Evolutionary conservation across 352 stramenopile species (phyloP).

Genomic region (Pythium sp.): DNA sequence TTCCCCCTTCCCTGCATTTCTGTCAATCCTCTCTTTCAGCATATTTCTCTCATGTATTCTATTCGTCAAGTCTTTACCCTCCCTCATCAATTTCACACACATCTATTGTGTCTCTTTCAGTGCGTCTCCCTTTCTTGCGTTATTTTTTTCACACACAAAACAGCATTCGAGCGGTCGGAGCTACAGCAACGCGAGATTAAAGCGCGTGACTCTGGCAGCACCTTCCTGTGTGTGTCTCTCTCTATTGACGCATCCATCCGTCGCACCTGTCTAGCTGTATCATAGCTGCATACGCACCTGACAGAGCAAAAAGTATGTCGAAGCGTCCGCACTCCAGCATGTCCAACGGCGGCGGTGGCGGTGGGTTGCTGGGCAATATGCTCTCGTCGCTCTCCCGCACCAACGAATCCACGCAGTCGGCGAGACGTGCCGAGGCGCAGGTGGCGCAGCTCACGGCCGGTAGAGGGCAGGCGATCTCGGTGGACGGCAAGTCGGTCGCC

Average conservation of each 20-base stretch:
- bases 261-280: not conserved
- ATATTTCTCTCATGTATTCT: not conserved
- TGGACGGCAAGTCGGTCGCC: conserved; percentile 62
- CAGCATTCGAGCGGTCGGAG: not conserved
- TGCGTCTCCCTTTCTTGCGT: not conserved
- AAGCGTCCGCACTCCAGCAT: conserved; percentile 61
- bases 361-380: conserved; percentile 53
- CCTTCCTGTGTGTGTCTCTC: not conserved
- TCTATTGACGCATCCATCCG: not conserved
- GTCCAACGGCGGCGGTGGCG: conserved; percentile 22
- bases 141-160: not conserved
- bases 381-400: conserved; percentile 72
- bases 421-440: conserved; percentile 71
- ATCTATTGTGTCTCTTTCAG: not conserved
- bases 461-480: conserved; percentile 63
- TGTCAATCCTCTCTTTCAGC: not conserved
- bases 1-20: not conserved
- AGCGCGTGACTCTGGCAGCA: not conserved
- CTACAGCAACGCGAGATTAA: not conserved
- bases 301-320: conserved; percentile 35
- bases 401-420: conserved; percentile 72
- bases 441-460: conserved; percentile 70
- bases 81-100: not conserved
- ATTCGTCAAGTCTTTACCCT: not conserved
- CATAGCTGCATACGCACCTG: not conserved